These are phyloP conservation scores for Ustilago crameri DNA, from an alignment of 1,284 basidiomycete genomes.

Conservation along the genomic window DNA sequence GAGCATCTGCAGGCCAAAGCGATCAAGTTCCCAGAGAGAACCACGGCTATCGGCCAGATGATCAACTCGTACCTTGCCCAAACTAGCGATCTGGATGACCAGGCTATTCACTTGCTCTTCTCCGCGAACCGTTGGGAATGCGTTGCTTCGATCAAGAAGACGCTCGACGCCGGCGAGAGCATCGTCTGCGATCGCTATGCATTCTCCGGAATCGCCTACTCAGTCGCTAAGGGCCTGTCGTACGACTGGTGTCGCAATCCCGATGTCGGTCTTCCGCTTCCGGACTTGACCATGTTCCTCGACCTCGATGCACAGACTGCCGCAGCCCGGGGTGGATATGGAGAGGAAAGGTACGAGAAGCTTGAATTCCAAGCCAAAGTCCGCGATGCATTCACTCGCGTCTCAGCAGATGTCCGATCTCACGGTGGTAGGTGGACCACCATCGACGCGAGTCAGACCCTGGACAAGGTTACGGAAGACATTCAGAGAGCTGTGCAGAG, in stretches of 20 bases:
- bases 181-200: constrained; percentile 94
- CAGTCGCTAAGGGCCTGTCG: constrained; percentile 79
- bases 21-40: constrained; percentile 75
- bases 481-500: constrained; percentile 42
- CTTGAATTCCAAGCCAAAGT: constrained; percentile 67
- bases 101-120: constrained; percentile 91
- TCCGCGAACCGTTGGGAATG: constrained; percentile 95
- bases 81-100: constrained; percentile 86
- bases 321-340: constrained; percentile 82
- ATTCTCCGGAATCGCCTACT: constrained; percentile 96
- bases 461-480: constrained; percentile 61
- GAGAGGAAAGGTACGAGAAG: constrained; percentile 78
- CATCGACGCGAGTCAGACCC: constrained; percentile 55
- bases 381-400: constrained; percentile 54
- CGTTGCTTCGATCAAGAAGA: constrained; percentile 57
- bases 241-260: constrained; percentile 84
- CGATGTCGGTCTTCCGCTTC: constrained; percentile 85
- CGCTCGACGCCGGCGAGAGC: constrained; percentile 77
- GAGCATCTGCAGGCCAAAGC: constrained; percentile 45
- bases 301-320: constrained; percentile 81
- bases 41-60: constrained; percentile 89
- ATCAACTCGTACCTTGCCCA: constrained; percentile 90
- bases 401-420: constrained; percentile 43
- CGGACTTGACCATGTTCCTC: constrained; percentile 89
- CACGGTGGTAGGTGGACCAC: constrained; percentile 54